Percentiles rank a stretch among this genome's conserved stretches.
Evolutionary conservation across 345 rosid species (phyloP).

Genomic region (Lumnitzera racemosa): DNA sequence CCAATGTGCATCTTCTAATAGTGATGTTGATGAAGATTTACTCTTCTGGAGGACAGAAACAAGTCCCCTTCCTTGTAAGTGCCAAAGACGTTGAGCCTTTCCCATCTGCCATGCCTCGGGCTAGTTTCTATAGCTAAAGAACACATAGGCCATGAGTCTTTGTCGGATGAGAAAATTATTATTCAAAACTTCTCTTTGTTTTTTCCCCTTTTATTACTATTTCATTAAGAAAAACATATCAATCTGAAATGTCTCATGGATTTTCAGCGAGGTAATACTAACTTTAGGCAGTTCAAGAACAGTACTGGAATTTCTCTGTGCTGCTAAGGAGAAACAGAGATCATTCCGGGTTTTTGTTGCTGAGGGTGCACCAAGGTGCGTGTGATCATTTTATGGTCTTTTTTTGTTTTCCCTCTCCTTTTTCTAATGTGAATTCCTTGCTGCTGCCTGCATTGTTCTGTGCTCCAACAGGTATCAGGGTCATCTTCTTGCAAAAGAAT

Average conservation of each 20-base stretch:
- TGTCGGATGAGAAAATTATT: too few species aligned
- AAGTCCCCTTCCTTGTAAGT: too few species aligned
- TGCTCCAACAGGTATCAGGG: slow-evolving; percentile 73
- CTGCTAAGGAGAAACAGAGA: slow-evolving; percentile 95
- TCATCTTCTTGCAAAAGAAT: slow-evolving; percentile 82
- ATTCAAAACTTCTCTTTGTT: background rate
- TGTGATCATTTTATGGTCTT: slow-evolving; percentile 3
- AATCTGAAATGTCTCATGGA: slow-evolving; percentile 9
- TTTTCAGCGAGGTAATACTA: slow-evolving; percentile 91
- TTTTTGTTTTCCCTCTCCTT: slow-evolving; percentile 5
- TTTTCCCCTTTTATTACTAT: background rate
- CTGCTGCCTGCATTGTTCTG: slow-evolving; percentile 1
- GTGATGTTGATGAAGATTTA: too few species aligned
- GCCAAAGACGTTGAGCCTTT: too few species aligned
- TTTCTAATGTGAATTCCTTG: slow-evolving; percentile 3
- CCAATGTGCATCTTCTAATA: too few species aligned
- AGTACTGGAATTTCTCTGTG: slow-evolving; percentile 87
- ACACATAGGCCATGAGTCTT: too few species aligned
- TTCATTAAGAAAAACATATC: slow-evolving; percentile 1
- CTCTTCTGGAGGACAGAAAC: too few species aligned
- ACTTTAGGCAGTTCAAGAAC: slow-evolving; percentile 97
- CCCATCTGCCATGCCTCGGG: too few species aligned
- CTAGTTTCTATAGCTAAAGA: too few species aligned
- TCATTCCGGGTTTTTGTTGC: slow-evolving; percentile 95
- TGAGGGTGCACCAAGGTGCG: slow-evolving; percentile 98